Base-by-base conservation (phyloP, 2,329 filamentous ascomycete genomes). In the Trichoderma gracile region DNA sequence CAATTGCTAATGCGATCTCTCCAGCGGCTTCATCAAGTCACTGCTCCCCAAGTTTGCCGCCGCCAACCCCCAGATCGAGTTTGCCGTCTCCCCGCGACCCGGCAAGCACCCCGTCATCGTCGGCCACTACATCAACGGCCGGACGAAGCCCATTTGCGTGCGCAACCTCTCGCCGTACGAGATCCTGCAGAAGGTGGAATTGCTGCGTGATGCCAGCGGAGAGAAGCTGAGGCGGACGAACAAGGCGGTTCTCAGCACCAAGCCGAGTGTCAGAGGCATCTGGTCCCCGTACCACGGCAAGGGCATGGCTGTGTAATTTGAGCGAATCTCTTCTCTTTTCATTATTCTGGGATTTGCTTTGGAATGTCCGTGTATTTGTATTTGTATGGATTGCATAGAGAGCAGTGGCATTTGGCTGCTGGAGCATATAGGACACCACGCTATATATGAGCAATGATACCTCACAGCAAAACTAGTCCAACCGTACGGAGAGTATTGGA, bases 101-200 rank as follows among this genome's bases (percentile, higher is more conserved):
- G 83, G 88, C 71, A 90, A 90, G 74, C 94, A 98, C 78, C 95
- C 95, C 43, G 86, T 97, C 67, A 87, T 99, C 72, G 87, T 89
- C 71, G 95, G 92, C 65, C 86, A 92, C 78, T 99, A 96, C 79
- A 92, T 98, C 82, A 98, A 97, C 77, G 93, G 94, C 67, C 84
- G 87, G 30, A 84, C 90, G 67, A 95, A 95, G 77, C 85, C 92
- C 10, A 86, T 98, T 59, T 97, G 93, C 77, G 93, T 98, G 64
- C 86, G 90, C 71, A 98, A 97, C 72, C 78, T 97, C 74, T 88
- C 93, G 70, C 86, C 88, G 33, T 85, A 89, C 66, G 89, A 96
- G 76, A 89, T 99, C 43, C 75, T 93, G 63, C 83, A 92, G 74
- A 97, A 97, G 82, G 88, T 84, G 0, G 84, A 90, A 74, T 76